A percentile compares a stretch with the other conserved stretches of the same genome.
These are phyloP conservation scores for Malassezia globosa DNA, from an alignment of 1,284 basidiomycete species.

Conservation along the genomic window DNA sequence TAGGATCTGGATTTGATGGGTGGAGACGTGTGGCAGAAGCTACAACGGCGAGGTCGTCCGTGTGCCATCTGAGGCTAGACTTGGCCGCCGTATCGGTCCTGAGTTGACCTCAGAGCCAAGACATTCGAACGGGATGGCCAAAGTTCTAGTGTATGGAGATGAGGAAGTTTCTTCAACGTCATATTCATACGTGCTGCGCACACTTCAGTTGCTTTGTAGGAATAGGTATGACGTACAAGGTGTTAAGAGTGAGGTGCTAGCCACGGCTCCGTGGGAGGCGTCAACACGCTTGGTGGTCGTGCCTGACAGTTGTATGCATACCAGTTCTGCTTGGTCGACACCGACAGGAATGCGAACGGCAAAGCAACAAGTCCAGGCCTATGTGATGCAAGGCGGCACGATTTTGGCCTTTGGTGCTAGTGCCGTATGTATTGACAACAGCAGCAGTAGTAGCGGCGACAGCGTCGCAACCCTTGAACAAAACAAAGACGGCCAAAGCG, in stretches of 20 bases:
- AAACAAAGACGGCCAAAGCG: no score
- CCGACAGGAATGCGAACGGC: not conserved
- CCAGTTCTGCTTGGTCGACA: not conserved
- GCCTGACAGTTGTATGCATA: not conserved
- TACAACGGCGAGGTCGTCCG: no score
- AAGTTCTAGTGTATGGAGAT: slow-evolving; percentile 9
- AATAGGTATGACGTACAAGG: slow-evolving; percentile 5
- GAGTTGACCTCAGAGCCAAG: no score
- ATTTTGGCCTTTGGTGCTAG: not conserved
- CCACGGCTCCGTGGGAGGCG: slow-evolving; percentile 2
- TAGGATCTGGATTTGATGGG: no score
- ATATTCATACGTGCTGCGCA: not conserved
- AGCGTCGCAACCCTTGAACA: no score
- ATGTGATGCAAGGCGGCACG: not conserved
- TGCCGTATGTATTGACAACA: not conserved
- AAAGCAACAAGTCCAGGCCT: not conserved
- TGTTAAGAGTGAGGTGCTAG: not conserved
- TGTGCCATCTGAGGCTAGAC: no score
- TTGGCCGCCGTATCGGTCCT: no score
- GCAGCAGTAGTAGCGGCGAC: not conserved
- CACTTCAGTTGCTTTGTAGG: not conserved
- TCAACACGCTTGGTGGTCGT: slow-evolving; percentile 8
- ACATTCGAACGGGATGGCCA: no score
- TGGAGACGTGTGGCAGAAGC: no score
- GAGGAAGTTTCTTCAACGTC: not conserved